Percentiles rank a stretch among this genome's conserved stretches.
These are phyloP conservation scores for Umbilicaria muhlenbergii DNA, from an alignment of 495 filamentous ascomycete genomes.

Conservation along the genomic window DNA sequence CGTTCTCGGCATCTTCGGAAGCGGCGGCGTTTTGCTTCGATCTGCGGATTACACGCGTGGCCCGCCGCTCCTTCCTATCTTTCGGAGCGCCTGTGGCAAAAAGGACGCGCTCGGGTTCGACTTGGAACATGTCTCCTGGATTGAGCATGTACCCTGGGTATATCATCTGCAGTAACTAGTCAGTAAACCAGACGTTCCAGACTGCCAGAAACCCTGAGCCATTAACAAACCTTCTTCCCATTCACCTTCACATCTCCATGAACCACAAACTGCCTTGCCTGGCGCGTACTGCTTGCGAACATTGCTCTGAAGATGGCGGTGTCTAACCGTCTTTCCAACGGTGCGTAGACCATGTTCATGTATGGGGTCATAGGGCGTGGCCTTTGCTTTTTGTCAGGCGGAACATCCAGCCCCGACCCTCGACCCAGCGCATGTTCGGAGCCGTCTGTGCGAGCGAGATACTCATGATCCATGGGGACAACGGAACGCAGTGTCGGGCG, in stretches of 20 bases:
- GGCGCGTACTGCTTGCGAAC: constrained; percentile 87
- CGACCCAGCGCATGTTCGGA: constrained; percentile 66
- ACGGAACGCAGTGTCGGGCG: constrained; percentile 58
- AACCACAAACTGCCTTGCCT: constrained; percentile 85
- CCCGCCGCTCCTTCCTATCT: constrained; percentile 29
- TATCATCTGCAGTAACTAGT: constrained; percentile 46
- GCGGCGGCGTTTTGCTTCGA: constrained; percentile 16
- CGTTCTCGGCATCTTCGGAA: constrained; percentile 12
- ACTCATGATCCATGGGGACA: constrained; percentile 63
- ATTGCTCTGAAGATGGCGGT: constrained; percentile 81
- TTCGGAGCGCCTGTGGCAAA: constrained; percentile 70
- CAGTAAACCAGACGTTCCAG: constrained; percentile 4
- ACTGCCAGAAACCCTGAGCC: neutral
- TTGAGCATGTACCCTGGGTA: constrained; percentile 92
- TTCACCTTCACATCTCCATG: constrained; percentile 93
- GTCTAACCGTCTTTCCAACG: constrained; percentile 78
- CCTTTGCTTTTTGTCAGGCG: constrained; percentile 6
- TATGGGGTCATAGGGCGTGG: constrained; percentile 46
- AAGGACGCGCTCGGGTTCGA: constrained; percentile 75
- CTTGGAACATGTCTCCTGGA: constrained; percentile 94
- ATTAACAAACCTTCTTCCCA: constrained; percentile 62
- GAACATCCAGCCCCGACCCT: constrained; percentile 48
- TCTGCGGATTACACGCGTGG: constrained; percentile 15
- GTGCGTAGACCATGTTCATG: constrained; percentile 84
- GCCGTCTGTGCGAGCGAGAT: constrained; percentile 66